Percentiles rank a stretch among this genome's conserved stretches.
phyloP scores from a whole-genome alignment of 805 yeast species.

The Yarrowia osloensis region DNA sequence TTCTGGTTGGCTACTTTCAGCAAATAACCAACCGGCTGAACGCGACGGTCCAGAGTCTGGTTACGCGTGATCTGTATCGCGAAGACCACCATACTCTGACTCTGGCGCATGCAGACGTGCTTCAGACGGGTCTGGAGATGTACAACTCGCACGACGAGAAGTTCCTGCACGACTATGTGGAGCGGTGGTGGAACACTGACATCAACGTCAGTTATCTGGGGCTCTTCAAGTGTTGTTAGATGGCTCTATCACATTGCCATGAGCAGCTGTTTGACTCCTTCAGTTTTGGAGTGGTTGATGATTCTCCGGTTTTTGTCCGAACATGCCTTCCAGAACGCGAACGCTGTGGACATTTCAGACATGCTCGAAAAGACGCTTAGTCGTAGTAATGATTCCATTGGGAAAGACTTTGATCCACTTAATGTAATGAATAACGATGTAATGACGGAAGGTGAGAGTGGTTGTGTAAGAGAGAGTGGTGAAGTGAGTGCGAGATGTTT shows the following conservation, averaged over 20 bases:
- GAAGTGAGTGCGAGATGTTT: background rate
- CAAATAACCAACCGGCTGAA: slow-evolving; percentile 13
- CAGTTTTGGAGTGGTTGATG: slow-evolving; percentile 11
- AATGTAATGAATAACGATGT: slow-evolving; percentile 14
- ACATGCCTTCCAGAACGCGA: slow-evolving; percentile 16
- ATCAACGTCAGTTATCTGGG: slow-evolving; percentile 12
- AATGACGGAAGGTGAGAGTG: background rate
- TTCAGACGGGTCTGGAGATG: slow-evolving; percentile 29
- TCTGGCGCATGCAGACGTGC: slow-evolving; percentile 18
- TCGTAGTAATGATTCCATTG: background rate
- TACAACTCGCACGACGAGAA: slow-evolving; percentile 25
- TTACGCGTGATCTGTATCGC: slow-evolving; percentile 20
- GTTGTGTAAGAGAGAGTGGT: background rate
- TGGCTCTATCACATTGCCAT: background rate
- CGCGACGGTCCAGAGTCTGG: slow-evolving; percentile 13
- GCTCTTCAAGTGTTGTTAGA: slow-evolving; percentile 12
- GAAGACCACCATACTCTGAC: slow-evolving; percentile 16
- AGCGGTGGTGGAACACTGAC: slow-evolving; percentile 19
- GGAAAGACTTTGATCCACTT: background rate
- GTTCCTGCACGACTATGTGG: slow-evolving; percentile 23
- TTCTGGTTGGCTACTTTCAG: slow-evolving; percentile 24
- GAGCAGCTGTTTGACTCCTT: slow-evolving; percentile 10
- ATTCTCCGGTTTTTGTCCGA: background rate
- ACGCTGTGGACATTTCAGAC: slow-evolving; percentile 6
- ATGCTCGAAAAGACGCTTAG: slow-evolving; percentile 1